Evolutionary conservation across 768 basidiomycete genomes (phyloP).

Genomic region (Tulasnella sp.): DNA sequence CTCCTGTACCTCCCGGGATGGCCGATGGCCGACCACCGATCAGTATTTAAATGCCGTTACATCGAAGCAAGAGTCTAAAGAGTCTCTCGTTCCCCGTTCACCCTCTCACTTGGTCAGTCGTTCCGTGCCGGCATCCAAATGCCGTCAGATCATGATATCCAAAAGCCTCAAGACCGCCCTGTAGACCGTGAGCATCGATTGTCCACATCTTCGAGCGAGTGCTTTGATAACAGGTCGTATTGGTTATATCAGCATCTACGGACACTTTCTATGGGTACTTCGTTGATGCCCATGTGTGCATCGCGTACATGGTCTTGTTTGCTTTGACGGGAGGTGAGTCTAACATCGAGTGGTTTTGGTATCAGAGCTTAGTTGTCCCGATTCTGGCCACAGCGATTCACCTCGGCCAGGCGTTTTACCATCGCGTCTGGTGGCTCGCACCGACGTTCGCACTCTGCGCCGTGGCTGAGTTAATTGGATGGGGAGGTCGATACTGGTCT

Average conservation of each 20-base stretch:
- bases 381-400: background rate
- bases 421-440: conserved; percentile 9
- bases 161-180: background rate
- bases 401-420: background rate
- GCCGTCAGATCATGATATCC: background rate
- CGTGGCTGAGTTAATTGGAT: conserved; percentile 6
- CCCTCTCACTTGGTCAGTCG: background rate
- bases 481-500: conserved; percentile 10
- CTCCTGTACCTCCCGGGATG: background rate
- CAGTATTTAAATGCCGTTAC: background rate
- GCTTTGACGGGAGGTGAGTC: conserved; percentile 3
- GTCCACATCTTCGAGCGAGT: background rate
- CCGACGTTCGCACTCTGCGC: conserved; percentile 12
- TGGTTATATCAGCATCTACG: background rate
- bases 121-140: background rate
- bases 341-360: background rate
- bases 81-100: background rate
- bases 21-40: background rate
- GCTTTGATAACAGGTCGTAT: background rate
- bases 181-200: background rate
- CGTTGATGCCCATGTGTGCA: background rate
- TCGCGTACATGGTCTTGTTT: conserved; percentile 7
- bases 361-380: background rate
- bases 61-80: background rate
- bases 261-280: conserved; percentile 6